These are phyloP conservation scores for Trametes cinnabarina DNA, from an alignment of 768 basidiomycete species.

Conservation along the genomic window DNA sequence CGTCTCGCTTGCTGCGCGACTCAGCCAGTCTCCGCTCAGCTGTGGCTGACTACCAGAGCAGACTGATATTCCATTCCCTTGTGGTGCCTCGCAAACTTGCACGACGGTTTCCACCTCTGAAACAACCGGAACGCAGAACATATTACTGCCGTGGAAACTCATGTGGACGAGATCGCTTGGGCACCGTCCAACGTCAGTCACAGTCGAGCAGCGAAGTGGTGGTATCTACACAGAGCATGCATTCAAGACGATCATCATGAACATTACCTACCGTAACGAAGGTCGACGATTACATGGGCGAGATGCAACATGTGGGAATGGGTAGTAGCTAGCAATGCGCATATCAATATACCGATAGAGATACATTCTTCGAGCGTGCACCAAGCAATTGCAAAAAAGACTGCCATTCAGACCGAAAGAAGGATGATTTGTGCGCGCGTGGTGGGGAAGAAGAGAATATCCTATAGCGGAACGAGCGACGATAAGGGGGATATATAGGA, in stretches of 20 bases:
- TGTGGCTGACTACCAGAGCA: neutral
- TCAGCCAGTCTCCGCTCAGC: neutral
- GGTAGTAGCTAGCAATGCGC: slow-evolving; percentile 20
- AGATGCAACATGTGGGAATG: slow-evolving; percentile 21
- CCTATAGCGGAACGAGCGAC: neutral
- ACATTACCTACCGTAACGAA: slow-evolving; percentile 18
- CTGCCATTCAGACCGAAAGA: slow-evolving; percentile 6
- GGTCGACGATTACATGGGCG: slow-evolving; percentile 21
- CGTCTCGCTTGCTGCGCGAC: neutral
- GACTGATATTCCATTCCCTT: too few relatives aligned
- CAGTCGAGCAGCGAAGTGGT: too few relatives aligned
- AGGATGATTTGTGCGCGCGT: neutral
- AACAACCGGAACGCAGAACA: too few relatives aligned
- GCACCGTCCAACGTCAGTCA: too few relatives aligned
- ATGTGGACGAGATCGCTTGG: too few relatives aligned
- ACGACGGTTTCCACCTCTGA: too few relatives aligned
- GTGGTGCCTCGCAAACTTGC: too few relatives aligned
- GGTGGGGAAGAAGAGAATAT: neutral
- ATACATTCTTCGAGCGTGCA: slow-evolving; percentile 22
- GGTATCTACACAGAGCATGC: slow-evolving; percentile 15
- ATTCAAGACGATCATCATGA: slow-evolving; percentile 13
- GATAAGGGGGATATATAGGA: neutral
- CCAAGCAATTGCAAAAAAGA: slow-evolving; percentile 12
- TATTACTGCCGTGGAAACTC: too few relatives aligned
- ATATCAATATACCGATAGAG: slow-evolving; percentile 21